These are phyloP conservation scores for Cenchrus fungigraminus DNA, from an alignment of 176 grass and related monocot species.

Conservation along the genomic window DNA sequence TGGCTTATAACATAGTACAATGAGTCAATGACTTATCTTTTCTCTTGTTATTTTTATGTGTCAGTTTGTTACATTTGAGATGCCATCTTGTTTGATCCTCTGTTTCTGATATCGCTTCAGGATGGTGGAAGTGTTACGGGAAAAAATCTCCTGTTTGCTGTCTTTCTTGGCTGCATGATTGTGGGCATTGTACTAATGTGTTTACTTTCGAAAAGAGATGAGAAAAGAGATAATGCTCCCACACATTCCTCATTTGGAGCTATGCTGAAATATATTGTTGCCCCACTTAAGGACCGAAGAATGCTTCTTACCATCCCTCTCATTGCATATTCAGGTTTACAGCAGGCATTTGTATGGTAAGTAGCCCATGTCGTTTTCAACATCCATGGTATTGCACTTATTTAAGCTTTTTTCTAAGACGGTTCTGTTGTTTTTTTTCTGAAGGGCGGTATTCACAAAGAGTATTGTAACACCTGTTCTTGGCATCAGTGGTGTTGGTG, in stretches of 20 bases:
- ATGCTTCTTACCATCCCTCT: constrained; percentile 93
- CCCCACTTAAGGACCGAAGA: constrained; percentile 74
- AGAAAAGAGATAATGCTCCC: constrained; percentile 53
- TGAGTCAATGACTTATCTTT: not conserved
- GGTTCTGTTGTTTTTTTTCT: constrained; percentile 10
- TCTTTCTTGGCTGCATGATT: constrained; percentile 93
- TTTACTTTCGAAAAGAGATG: constrained; percentile 82
- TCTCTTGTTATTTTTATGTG: constrained; percentile 3
- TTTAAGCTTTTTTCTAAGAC: constrained; percentile 20
- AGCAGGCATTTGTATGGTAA: constrained; percentile 99
- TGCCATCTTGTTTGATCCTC: constrained; percentile 26
- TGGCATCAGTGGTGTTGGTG: constrained; percentile 93
- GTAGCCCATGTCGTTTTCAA: constrained; percentile 14
- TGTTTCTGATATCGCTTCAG: constrained; percentile 50
- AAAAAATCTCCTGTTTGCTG: constrained; percentile 82
- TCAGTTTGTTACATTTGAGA: not conserved
- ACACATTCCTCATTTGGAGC: constrained; percentile 57
- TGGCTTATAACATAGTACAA: not conserved
- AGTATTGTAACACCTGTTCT: constrained; percentile 92
- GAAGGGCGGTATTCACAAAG: constrained; percentile 94
- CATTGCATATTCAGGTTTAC: constrained; percentile 91
- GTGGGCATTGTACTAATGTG: constrained; percentile 89
- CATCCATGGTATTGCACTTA: constrained; percentile 23
- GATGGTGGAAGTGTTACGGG: constrained; percentile 70
- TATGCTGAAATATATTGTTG: constrained; percentile 74